phyloP scores from a whole-genome alignment of 2,329 filamentous ascomycete genomes.

The Penicillium sp. region DNA sequence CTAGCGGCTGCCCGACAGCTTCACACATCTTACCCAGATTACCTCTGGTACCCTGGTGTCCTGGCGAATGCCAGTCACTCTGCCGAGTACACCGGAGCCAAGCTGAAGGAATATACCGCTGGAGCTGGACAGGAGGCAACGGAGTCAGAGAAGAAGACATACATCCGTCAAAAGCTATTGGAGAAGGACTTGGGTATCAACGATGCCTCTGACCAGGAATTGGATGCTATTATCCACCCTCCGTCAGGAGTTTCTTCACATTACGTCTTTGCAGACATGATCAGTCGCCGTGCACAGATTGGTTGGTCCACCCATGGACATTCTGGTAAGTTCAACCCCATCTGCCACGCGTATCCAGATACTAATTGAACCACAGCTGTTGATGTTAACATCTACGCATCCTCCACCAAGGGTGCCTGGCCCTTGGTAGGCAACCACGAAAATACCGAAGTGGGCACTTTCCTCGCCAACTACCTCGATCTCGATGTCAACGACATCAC shows the following conservation, averaged over 20 bases:
- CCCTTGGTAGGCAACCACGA: conserved; percentile 82
- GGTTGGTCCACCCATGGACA: conserved; percentile 96
- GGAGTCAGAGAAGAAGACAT: conserved; percentile 56
- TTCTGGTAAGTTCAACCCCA: conserved; percentile 47
- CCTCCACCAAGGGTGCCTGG: conserved; percentile 62
- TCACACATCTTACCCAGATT: conserved; percentile 48
- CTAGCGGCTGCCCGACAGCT: conserved; percentile 76
- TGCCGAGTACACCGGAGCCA: conserved; percentile 66
- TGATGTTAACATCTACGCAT: conserved; percentile 95
- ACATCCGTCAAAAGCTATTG: conserved; percentile 69
- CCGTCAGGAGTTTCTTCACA: conserved; percentile 55
- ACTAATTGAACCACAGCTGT: conserved; percentile 56
- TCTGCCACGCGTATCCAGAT: neutral
- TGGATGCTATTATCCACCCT: conserved; percentile 63
- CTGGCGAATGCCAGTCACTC: conserved; percentile 78
- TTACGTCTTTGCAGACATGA: conserved; percentile 75
- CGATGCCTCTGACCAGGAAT: conserved; percentile 70
- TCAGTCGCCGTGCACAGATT: conserved; percentile 82
- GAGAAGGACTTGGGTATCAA: conserved; percentile 71
- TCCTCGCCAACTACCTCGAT: conserved; percentile 74
- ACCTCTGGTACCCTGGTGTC: conserved; percentile 81
- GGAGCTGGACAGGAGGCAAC: conserved; percentile 33
- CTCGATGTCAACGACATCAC: conserved; percentile 80
- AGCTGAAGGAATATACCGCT: conserved; percentile 62
- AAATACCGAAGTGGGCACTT: conserved; percentile 88